Conservation (phyloP, 306 rosid species). For the Rosa chinensis region DNA sequence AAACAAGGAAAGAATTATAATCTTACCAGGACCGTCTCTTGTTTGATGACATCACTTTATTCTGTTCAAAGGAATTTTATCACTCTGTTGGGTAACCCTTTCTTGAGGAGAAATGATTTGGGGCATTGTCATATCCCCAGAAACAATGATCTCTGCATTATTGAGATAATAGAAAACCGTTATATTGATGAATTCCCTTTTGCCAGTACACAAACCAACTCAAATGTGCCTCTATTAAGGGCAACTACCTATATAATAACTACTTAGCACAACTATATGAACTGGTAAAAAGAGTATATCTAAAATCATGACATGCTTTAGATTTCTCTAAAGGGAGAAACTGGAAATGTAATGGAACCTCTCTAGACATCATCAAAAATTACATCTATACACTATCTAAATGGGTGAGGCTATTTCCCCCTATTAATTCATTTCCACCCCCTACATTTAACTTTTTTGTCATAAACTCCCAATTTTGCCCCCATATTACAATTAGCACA, state of each 20-base stretch:
- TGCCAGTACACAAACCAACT: neutral
- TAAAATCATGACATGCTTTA: neutral
- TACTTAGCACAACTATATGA: neutral
- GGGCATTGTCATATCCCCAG: slow-evolving; percentile 96
- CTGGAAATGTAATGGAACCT: neutral
- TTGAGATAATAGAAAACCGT: neutral
- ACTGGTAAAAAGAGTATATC: neutral
- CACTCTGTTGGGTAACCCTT: slow-evolving; percentile 50
- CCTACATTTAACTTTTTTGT: too few relatives aligned
- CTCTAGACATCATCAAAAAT: neutral
- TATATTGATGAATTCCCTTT: neutral
- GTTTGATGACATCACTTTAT: slow-evolving; percentile 35
- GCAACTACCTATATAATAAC: neutral
- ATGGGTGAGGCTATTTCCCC: too few relatives aligned
- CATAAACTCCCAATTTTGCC: too few relatives aligned
- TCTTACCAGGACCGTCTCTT: neutral
- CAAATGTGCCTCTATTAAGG: neutral
- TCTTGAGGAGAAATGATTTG: slow-evolving; percentile 65
- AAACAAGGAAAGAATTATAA: neutral
- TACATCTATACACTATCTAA: neutral
- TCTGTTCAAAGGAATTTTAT: slow-evolving; percentile 68
- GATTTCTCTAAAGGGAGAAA: neutral
- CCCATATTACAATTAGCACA: too few relatives aligned
- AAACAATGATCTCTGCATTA: slow-evolving; percentile 80
- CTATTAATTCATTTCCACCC: too few relatives aligned